Evolutionary conservation across 208 protist species (phyloP).

Genomic region (Trypanosomatidae sp.): DNA sequence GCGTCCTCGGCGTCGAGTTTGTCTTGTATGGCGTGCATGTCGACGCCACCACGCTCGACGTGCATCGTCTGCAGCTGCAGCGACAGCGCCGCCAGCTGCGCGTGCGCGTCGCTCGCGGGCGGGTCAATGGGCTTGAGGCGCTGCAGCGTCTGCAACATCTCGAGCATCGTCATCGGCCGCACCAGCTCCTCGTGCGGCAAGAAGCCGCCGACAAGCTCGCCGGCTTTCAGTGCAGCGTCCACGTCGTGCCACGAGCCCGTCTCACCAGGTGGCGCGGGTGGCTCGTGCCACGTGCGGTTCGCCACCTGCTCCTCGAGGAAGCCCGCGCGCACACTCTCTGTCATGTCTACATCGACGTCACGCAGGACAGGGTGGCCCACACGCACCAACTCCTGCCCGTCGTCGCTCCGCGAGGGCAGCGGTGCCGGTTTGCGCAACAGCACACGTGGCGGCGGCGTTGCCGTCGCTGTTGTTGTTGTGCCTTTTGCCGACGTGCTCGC

Average conservation of each 20-base stretch:
- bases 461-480: not conserved
- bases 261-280: slow-evolving; percentile 71
- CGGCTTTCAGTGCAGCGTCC: slow-evolving; percentile 53
- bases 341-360: slow-evolving; percentile 41
- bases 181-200: slow-evolving; percentile 28
- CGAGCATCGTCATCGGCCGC: slow-evolving; percentile 54
- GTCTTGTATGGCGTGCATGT: slow-evolving; percentile 35
- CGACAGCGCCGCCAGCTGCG: slow-evolving; percentile 16
- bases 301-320: slow-evolving; percentile 78
- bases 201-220: slow-evolving; percentile 45
- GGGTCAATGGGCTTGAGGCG: slow-evolving; percentile 49
- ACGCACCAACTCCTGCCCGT: slow-evolving; percentile 57
- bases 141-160: slow-evolving; percentile 46
- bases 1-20: slow-evolving; percentile 13
- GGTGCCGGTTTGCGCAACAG: slow-evolving; percentile 59
- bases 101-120: slow-evolving; percentile 52
- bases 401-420: slow-evolving; percentile 28
- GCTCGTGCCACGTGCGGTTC: slow-evolving; percentile 81
- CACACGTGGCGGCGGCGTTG: slow-evolving; percentile 19
- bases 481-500: not conserved
- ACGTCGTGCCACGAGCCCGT: slow-evolving; percentile 80
- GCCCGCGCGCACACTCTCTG: slow-evolving; percentile 45
- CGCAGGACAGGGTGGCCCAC: slow-evolving; percentile 59
- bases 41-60: slow-evolving; percentile 30
- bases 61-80: slow-evolving; percentile 66